Evolutionary conservation across 495 filamentous ascomycete species (phyloP).

Genomic region (Hypoxylon intermedium): DNA sequence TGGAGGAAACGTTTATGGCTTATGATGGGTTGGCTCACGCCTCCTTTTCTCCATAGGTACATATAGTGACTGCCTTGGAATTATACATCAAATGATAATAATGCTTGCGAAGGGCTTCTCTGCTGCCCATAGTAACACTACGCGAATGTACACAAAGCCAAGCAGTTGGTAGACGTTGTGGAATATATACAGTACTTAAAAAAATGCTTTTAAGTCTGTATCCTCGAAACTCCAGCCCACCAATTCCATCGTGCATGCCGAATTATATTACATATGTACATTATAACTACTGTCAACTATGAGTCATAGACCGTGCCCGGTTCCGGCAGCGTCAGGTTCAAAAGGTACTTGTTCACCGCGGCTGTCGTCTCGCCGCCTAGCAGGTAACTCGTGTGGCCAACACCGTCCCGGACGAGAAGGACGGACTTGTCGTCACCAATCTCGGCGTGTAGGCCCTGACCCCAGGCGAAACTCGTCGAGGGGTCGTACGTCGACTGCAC

Average conservation of each 20-base stretch:
- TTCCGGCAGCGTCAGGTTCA: constrained; percentile 38
- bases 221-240: background rate
- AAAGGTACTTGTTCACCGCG: constrained; percentile 31
- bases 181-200: no score
- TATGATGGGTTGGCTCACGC: constrained; percentile 24
- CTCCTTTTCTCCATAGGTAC: constrained; percentile 15
- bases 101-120: constrained; percentile 2
- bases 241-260: background rate
- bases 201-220: no score
- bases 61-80: constrained; percentile 10
- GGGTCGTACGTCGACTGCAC: constrained; percentile 50
- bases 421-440: constrained; percentile 42
- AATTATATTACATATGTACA: background rate
- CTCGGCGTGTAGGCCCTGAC: constrained; percentile 38
- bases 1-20: constrained; percentile 17
- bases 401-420: constrained; percentile 47
- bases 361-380: constrained; percentile 31
- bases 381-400: constrained; percentile 47
- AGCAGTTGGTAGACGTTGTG: no score
- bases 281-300: background rate
- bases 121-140: no score
- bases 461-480: constrained; percentile 47
- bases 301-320: constrained; percentile 31
- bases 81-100: constrained; percentile 17
- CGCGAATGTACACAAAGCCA: no score